phyloP scores from a whole-genome alignment of 1,139 yeast species.

The Geotrichum europaeum region DNA sequence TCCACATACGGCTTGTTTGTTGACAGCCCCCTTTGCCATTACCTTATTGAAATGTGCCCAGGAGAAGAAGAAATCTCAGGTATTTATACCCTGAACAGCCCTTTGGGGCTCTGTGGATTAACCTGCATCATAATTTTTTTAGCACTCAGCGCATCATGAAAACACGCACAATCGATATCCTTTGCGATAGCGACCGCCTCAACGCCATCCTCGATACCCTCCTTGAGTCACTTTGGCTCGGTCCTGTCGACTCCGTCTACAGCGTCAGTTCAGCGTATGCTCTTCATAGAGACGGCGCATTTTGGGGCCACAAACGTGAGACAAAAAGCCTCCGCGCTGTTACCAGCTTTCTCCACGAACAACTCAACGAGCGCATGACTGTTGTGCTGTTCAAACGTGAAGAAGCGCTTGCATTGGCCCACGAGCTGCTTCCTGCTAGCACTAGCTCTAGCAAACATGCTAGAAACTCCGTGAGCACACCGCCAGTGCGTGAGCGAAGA shows the following conservation, averaged over 20 bases:
- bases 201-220: constrained; percentile 1
- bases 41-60: neutral
- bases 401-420: constrained; percentile 9
- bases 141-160: neutral
- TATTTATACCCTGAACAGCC: neutral
- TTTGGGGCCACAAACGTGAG: neutral
- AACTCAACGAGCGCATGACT: constrained; percentile 11
- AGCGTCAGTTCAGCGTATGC: neutral
- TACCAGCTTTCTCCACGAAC: constrained; percentile 6
- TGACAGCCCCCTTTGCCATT: neutral
- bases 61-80: neutral
- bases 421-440: neutral
- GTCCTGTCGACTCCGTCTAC: neutral
- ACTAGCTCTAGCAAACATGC: neutral
- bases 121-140: neutral
- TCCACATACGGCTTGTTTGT: neutral
- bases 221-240: constrained; percentile 7
- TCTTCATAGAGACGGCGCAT: neutral
- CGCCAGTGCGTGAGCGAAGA: neutral
- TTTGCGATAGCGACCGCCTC: constrained; percentile 2
- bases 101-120: neutral
- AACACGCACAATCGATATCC: neutral
- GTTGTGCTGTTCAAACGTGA: constrained; percentile 10
- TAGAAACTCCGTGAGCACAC: neutral
- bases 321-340: neutral